A percentile compares a stretch with the other conserved stretches of the same genome.
Evolutionary conservation across 768 basidiomycete genomes (phyloP).

Genomic region (Lactarius indigo): DNA sequence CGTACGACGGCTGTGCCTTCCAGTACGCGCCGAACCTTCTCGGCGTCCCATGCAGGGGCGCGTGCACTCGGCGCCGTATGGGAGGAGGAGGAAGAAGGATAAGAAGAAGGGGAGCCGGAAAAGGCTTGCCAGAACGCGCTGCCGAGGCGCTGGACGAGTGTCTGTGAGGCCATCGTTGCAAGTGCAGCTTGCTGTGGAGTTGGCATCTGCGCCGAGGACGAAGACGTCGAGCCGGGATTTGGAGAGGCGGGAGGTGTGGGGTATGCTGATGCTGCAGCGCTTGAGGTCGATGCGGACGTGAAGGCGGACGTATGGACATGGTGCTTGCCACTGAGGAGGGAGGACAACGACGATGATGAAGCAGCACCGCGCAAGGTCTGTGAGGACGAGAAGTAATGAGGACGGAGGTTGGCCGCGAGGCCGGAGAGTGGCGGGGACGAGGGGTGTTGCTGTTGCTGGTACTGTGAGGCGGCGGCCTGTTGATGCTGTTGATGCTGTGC

Average conservation of each 20-base stretch:
- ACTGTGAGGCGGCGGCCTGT: slow-evolving; percentile 45
- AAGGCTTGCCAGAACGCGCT: slow-evolving; percentile 89
- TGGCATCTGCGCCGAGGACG: slow-evolving; percentile 31
- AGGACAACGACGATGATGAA: slow-evolving; percentile 27
- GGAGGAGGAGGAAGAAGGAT: slow-evolving; percentile 23
- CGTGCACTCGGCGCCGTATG: not conserved
- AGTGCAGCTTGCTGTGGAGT: slow-evolving; percentile 47
- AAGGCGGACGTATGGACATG: not conserved
- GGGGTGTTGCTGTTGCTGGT: slow-evolving; percentile 34
- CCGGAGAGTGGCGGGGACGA: slow-evolving; percentile 28
- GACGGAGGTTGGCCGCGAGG: slow-evolving; percentile 35
- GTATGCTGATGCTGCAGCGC: slow-evolving; percentile 29
- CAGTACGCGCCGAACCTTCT: slow-evolving; percentile 77
- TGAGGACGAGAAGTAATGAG: slow-evolving; percentile 38
- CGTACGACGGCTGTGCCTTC: slow-evolving; percentile 79
- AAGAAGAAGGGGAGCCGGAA: slow-evolving; percentile 43
- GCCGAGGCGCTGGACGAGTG: slow-evolving; percentile 65
- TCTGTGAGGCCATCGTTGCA: slow-evolving; percentile 77
- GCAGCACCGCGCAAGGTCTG: slow-evolving; percentile 21
- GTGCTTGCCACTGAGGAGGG: slow-evolving; percentile 47
- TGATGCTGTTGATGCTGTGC: slow-evolving; percentile 67
- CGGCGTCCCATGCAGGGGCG: slow-evolving; percentile 48
- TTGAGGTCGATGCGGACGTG: slow-evolving; percentile 22
- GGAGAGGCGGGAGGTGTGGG: slow-evolving; percentile 48
- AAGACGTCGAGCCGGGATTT: slow-evolving; percentile 31